These are phyloP conservation scores for Macrotyloma uniflorum DNA, from an alignment of 306 rosid genomes.

Conservation along the genomic window DNA sequence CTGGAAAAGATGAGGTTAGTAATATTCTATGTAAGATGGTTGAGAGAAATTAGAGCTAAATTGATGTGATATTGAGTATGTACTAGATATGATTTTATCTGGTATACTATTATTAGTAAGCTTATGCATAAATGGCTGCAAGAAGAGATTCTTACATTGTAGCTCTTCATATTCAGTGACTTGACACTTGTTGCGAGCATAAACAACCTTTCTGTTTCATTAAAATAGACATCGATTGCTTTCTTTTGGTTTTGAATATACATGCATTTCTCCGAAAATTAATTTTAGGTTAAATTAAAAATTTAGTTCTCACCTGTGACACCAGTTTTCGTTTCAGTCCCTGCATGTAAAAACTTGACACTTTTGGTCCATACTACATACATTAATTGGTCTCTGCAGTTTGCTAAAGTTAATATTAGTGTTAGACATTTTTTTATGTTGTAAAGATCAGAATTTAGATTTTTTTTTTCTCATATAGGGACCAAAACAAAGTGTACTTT, in stretches of 20 bases:
- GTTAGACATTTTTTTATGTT: neutral
- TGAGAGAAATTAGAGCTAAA: neutral
- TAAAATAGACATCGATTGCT: neutral
- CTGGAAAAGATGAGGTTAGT: conserved; percentile 76
- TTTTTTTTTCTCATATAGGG: neutral
- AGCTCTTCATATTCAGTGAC: neutral
- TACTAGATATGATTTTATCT: neutral
- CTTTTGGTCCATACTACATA: neutral
- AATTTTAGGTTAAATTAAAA: neutral
- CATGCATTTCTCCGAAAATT: neutral
- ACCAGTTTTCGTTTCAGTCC: neutral
- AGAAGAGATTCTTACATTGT: neutral
- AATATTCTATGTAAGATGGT: conserved; percentile 9
- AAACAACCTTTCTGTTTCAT: conserved; percentile 7
- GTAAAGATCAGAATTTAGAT: neutral
- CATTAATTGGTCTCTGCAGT: neutral
- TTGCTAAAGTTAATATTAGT: neutral
- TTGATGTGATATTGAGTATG: conserved; percentile 3
- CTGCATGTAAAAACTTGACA: neutral
- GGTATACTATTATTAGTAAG: neutral
- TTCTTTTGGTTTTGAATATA: neutral
- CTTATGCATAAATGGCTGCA: neutral
- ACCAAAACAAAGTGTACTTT: neutral
- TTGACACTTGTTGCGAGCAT: neutral
- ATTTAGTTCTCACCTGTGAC: neutral